Evolutionary conservation across 176 grass and related monocot species (phyloP), one percentile per base, ranked within the genome.

Genomic region (Musa itinerans): DNA sequence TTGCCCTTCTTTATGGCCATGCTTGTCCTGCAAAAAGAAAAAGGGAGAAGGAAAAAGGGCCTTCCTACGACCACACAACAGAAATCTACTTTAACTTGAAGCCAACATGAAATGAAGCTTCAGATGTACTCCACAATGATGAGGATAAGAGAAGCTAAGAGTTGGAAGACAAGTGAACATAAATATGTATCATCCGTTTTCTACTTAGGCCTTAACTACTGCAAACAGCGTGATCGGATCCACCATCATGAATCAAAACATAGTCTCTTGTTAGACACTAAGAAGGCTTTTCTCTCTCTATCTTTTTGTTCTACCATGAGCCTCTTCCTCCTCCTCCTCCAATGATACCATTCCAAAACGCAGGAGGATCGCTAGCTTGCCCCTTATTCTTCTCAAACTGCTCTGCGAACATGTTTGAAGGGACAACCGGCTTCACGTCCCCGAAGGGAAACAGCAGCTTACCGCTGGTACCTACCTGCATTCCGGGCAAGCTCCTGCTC

Each of bases 51-150:
- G 4, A 43, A 43, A 43, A 43, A 43, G 34, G 34, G 4, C 34
- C 34, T 43, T 43, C 34, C 34, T 43, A 43, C 6, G 17, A 20
- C 34, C 34, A 43, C 34, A 43, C 34, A 43, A 43, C 3, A 43
- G 34, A 43, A 43, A 43, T 43, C 3, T 43, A 43, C 34, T 43
- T 43, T 43, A 43, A 43, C 2, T 51, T 77, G 75, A 77, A 77
- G 75, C 75, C 61, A 77, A 77, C 27, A 23, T 65, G 65, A 77
- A 77, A 77, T 21, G 57, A 52, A 65, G 75, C 75, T 77, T 77
- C 75, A 65, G 59, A 77, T 65, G 34, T 0, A 61, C 50, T 34
- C 34, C 34, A 43, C 34, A 43, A 43, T 43, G 34, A 43, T 43
- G 34, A 43, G 34, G 34, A 43, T 43, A 43, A 43, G 34, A 43